Conservation (phyloP, 2,329 filamentous ascomycete species). For the Aspergillus tamarii region DNA sequence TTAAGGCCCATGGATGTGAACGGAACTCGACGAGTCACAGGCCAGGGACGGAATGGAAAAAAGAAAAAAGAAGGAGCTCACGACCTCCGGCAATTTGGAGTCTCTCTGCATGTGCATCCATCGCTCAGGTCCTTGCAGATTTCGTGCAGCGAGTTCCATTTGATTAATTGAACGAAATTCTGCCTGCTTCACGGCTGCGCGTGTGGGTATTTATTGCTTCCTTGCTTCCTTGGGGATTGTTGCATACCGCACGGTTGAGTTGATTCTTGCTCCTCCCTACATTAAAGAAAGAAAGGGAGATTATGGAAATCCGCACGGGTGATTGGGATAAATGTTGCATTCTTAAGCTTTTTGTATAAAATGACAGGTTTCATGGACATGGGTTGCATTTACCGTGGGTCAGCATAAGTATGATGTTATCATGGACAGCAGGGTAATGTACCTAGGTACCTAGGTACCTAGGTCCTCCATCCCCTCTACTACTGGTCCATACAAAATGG, state of each 20-base stretch:
- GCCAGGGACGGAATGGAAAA: slow-evolving; percentile 20
- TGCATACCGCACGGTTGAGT: background rate
- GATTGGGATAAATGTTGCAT: background rate
- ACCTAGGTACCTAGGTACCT: background rate
- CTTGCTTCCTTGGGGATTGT: background rate
- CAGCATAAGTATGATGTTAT: background rate
- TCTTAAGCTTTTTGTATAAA: background rate
- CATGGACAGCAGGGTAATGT: background rate
- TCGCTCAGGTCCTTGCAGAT: slow-evolving; percentile 34
- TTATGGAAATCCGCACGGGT: background rate
- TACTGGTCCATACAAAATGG: background rate
- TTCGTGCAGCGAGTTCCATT: slow-evolving; percentile 21
- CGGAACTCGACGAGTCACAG: slow-evolving; percentile 36
- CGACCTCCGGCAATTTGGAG: slow-evolving; percentile 4
- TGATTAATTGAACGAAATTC: background rate
- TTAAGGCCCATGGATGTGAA: slow-evolving; percentile 27
- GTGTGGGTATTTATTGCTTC: background rate
- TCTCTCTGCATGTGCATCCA: slow-evolving; percentile 21
- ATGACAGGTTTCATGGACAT: background rate
- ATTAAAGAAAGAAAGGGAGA: background rate
- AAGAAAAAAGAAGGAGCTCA: slow-evolving; percentile 14
- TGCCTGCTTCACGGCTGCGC: background rate
- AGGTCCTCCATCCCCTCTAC: no score
- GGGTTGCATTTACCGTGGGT: background rate
- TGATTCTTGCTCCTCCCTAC: background rate